These are phyloP conservation scores for Leucaena leucocephala DNA, from an alignment of 306 rosid species.

Conservation along the genomic window DNA sequence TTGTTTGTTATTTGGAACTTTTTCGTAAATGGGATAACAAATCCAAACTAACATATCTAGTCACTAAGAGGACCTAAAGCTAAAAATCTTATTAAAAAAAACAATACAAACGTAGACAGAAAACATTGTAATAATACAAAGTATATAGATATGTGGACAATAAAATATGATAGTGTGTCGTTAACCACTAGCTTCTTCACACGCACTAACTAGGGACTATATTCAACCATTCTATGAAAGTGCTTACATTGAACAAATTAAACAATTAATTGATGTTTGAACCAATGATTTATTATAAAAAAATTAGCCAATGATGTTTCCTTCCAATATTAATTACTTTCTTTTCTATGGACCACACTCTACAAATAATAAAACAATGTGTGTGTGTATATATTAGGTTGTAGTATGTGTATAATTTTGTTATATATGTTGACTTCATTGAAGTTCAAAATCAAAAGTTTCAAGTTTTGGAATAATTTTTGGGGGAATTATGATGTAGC, in stretches of 20 bases:
- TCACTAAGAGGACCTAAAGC: constrained; percentile 18
- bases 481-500: too few species aligned
- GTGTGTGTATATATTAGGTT: not conserved
- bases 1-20: not conserved
- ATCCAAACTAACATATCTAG: constrained; percentile 12
- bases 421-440: not conserved
- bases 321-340: not conserved
- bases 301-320: not conserved
- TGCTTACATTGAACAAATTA: constrained; percentile 27
- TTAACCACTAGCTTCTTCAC: constrained; percentile 22
- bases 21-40: not conserved
- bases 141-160: not conserved
- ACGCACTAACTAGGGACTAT: constrained; percentile 24
- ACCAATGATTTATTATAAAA: not conserved
- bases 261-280: constrained; percentile 5
- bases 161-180: constrained; percentile 17
- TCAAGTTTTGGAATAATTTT: not conserved
- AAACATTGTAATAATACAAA: not conserved
- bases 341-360: not conserved
- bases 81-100: constrained; percentile 24
- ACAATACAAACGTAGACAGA: not conserved
- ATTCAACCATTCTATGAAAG: constrained; percentile 23
- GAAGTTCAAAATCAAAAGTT: not conserved
- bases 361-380: not conserved
- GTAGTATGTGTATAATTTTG: not conserved